phyloP scores from a whole-genome alignment of 768 basidiomycete species.

The Tremella yokohamensis region DNA sequence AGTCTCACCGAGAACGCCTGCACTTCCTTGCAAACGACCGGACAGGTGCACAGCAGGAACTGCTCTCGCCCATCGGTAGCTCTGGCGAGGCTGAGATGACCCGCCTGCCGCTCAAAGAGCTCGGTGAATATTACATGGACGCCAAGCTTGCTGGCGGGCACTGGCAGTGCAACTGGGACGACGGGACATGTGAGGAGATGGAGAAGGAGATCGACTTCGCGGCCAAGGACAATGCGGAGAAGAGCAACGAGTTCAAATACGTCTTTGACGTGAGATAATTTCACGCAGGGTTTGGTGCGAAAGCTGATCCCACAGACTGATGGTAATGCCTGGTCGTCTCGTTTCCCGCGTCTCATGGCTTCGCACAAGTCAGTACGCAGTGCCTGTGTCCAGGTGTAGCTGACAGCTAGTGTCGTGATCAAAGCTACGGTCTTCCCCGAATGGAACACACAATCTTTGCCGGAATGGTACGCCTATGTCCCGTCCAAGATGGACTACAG shows the following conservation, averaged over 20 bases:
- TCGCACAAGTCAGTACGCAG: constrained; percentile 47
- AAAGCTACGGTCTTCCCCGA: constrained; percentile 53
- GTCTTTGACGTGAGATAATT: constrained; percentile 50
- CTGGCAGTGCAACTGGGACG: constrained; percentile 51
- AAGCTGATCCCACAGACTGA: constrained; percentile 41
- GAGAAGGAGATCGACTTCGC: constrained; percentile 48
- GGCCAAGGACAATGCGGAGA: constrained; percentile 46
- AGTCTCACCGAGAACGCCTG: constrained; percentile 49
- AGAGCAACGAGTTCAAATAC: constrained; percentile 51
- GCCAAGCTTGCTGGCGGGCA: constrained; percentile 48
- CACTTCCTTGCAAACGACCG: constrained; percentile 48
- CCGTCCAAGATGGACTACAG: constrained; percentile 53
- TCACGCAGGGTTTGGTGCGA: no score
- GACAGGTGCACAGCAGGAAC: constrained; percentile 28
- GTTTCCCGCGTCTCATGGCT: constrained; percentile 52
- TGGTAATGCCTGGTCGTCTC: constrained; percentile 52
- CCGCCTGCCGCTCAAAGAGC: constrained; percentile 31
- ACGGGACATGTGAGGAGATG: constrained; percentile 51
- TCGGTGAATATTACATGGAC: constrained; percentile 51
- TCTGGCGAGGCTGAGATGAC: constrained; percentile 44
- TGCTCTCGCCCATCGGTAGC: constrained; percentile 42
- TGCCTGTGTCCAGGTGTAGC: neutral
- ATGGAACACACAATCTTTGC: constrained; percentile 43
- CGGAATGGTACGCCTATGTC: constrained; percentile 52
- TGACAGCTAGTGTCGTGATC: constrained; percentile 47